These are phyloP conservation scores for Vitis vinifera DNA, from an alignment of 164 flowering plant species.

Conservation along the genomic window ASM3070453v1 NC_081817.1:239501-240000, in stretches of 20 bases:
- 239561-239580: too few relatives aligned
- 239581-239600: neutral
- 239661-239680: slow-evolving; percentile 5
- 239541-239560: neutral
- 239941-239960: too few relatives aligned
- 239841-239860: neutral
- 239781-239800: slow-evolving; percentile 19
- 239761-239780: slow-evolving; percentile 43
- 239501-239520: too few relatives aligned
- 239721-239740: slow-evolving; percentile 53
- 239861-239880: too few relatives aligned
- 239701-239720: slow-evolving; percentile 39
- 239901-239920: too few relatives aligned
- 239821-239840: neutral
- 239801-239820: slow-evolving; percentile 1
- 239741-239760: slow-evolving; percentile 50
- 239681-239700: neutral
- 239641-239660: too few relatives aligned
- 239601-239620: neutral
- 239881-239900: too few relatives aligned
- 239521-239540: neutral
- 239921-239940: too few relatives aligned
- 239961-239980: too few relatives aligned
- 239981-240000: too few relatives aligned
- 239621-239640: neutral